Base-by-base conservation (phyloP, 2,329 filamentous ascomycete species). In the Huntiella decipiens region DNA sequence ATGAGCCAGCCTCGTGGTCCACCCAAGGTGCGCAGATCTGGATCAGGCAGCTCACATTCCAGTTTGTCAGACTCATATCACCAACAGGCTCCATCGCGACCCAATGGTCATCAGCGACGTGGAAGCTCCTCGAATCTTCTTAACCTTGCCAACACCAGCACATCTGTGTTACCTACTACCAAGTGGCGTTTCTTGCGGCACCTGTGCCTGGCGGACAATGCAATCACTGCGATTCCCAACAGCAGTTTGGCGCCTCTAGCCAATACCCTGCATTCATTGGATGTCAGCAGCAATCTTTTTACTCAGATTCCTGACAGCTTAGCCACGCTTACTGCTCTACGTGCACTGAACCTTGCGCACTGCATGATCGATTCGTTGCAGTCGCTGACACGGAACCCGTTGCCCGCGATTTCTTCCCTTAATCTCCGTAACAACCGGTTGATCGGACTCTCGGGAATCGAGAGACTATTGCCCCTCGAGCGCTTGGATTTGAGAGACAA, bases 321-420 rank as follows among this genome's bases (percentile, higher is more conserved):
- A 48, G 81, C 87, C 10, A 82, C 76, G 7, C 67, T 98, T 48
- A 86, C 85, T 15, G 80, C 85, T 22, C 71, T 98, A n/a, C 78
- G 87, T 52, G 87, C 91, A 17, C 66, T 98, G 45, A 96, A 98
- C 56, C 69, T 98, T 19, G 93, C 88, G 3, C 82, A 93, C 56
- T 96, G 88, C 68, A 95, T 96, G 87, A 96, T 98, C 52, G 83
- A 88, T 54, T 91, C 86, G 12, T 68, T 98, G 47, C 82, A 92
- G 55, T 94, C 88, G 2, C 67, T 98, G 37, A 78, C 78, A 2
- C 77, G 82, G 52, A 91, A 81, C 55, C 85, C 91, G 10, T 70
- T 98, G 4, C 88, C 91, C 22, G 88, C 91, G 15, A 94, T 98
- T 51, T 92, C 83, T 1, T 87, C 87, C 1, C 67, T 98, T 48